phyloP scores from a whole-genome alignment of 2,329 filamentous ascomycete species.

The Celoporthe dispersa region DNA sequence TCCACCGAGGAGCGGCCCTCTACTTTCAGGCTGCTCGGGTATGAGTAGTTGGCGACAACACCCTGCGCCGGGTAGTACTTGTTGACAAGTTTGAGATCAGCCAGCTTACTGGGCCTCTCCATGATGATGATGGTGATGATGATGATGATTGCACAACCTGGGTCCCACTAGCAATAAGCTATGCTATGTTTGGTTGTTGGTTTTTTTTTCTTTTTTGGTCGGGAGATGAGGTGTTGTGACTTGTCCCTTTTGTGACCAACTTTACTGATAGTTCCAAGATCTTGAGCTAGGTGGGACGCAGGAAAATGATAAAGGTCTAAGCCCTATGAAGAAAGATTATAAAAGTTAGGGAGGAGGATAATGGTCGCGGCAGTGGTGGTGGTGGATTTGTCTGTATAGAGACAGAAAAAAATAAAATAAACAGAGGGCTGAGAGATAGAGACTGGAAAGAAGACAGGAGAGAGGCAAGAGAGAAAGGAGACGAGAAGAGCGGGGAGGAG shows the following conservation, averaged over 20 bases:
- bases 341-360: background rate
- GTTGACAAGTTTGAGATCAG: slow-evolving; percentile 29
- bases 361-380: background rate
- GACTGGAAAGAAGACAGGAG: background rate
- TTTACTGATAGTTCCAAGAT: background rate
- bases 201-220: too few relatives aligned
- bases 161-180: background rate
- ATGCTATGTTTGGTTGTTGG: background rate
- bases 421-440: background rate
- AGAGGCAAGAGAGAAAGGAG: slow-evolving; percentile 1
- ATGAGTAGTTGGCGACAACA: slow-evolving; percentile 27
- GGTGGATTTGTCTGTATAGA: background rate
- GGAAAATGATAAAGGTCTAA: slow-evolving; percentile 7
- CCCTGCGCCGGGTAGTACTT: slow-evolving; percentile 25
- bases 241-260: background rate
- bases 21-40: slow-evolving; percentile 12
- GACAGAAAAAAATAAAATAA: background rate
- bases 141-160: background rate
- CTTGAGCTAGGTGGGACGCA: background rate
- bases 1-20: slow-evolving; percentile 27
- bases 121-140: slow-evolving; percentile 9
- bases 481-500: slow-evolving; percentile 11
- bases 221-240: background rate
- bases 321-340: background rate
- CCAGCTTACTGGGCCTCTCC: slow-evolving; percentile 25